Base-by-base conservation (phyloP, 1,284 basidiomycete genomes). In the Ganoderma sinense region DNA sequence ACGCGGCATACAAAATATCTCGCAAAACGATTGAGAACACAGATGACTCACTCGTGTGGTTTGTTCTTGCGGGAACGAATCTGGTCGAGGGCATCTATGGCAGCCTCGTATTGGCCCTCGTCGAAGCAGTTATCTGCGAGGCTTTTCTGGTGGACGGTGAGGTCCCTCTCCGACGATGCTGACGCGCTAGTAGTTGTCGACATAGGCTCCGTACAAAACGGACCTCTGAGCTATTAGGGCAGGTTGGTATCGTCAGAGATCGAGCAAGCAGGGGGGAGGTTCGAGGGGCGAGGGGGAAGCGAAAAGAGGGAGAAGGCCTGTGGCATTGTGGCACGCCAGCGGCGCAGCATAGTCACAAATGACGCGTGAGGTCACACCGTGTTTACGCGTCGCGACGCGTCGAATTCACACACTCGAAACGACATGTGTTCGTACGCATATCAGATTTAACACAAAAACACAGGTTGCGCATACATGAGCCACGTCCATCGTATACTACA, bases 111-210 rank as follows among this genome's bases (percentile, higher is more conserved):
- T 71, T 93, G 90, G 23, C 88, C 88, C 77, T 94, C 92, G 73
- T 94, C 92, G 48, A 94, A 87, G 70, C 88, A 89, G 59, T 84
- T 87, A 75, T 93, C 91, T 18, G 92, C 88, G 14, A 92, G 79
- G 45, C 84, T 85, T 36, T 85, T 84, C 74, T 91, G 88, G 74
- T 87, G 80, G 20, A 79, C 79, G 55, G 83, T 84, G 84, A 92
- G 86, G 64, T 90, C 89, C 40, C 81, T 81, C 75, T 89, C 86
- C 18, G 59, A 64, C 14, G 65, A 13, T 26, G 39, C 14, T 16
- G 39, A 16, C 39, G 56, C 53, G 41, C 39, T 51, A 14, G 29
- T 63, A 5, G 67, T 62, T 62, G 65, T 60, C 26, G 29, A 41
- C 48, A 41, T 53, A 26, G 14, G 20, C 16, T 61, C 10, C 11